Conservation (phyloP, 495 filamentous ascomycete genomes). For the Achaetomiella virescens region DNA sequence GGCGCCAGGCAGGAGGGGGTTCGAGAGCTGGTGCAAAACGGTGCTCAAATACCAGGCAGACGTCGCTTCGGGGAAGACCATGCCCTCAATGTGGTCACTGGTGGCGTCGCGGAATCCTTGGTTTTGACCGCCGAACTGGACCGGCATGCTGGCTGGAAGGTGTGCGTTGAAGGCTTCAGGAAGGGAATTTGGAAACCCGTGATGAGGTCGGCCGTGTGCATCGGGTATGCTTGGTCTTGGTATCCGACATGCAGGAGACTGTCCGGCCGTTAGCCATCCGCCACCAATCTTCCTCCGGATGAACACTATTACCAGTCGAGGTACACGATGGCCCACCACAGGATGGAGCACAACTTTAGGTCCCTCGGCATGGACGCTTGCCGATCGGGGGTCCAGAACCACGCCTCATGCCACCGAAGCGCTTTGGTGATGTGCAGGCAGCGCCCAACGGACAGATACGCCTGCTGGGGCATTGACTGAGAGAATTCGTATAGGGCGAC, state of each 20-base stretch:
- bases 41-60: constrained; percentile 24
- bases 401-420: constrained; percentile 23
- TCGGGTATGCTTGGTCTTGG: constrained; percentile 23
- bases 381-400: constrained; percentile 18
- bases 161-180: constrained; percentile 23
- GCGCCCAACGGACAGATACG: constrained; percentile 33
- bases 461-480: constrained; percentile 64
- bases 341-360: constrained; percentile 24
- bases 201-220: constrained; percentile 18
- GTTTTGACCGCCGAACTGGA: constrained; percentile 6
- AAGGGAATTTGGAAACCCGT: constrained; percentile 18
- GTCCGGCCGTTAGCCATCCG: background rate
- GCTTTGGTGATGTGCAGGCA: constrained; percentile 27
- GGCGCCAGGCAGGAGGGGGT: constrained; percentile 2
- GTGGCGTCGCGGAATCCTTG: constrained; percentile 16
- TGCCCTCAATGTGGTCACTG: constrained; percentile 17
- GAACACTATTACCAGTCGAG: constrained; percentile 23
- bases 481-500: constrained; percentile 83
- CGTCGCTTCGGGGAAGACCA: constrained; percentile 24
- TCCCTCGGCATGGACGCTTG: constrained; percentile 11
- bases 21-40: constrained; percentile 19
- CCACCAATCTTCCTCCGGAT: too few relatives aligned
- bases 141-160: constrained; percentile 2
- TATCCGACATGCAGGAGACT: constrained; percentile 25
- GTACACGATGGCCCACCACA: constrained; percentile 31